Evolutionary conservation across 805 yeast genomes (phyloP).

Genomic region (Candida hispaniensis): DNA sequence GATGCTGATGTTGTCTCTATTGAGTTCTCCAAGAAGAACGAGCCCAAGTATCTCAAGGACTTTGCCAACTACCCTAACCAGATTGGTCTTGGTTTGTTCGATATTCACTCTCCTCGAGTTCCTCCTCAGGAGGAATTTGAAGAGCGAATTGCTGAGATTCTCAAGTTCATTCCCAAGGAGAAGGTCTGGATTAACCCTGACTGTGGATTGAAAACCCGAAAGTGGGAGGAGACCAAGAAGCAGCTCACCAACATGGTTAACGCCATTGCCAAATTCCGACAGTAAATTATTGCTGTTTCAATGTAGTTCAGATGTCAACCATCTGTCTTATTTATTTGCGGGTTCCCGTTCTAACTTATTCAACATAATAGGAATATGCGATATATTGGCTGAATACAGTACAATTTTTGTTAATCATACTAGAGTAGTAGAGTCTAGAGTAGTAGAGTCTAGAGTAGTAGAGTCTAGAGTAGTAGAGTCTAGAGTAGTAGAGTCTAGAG

Average conservation of each 20-base stretch:
- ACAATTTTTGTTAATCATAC: too few relatives aligned
- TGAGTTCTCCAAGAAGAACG: conserved; percentile 99
- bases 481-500: too few relatives aligned
- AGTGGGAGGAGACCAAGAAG: conserved; percentile 94
- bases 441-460: too few relatives aligned
- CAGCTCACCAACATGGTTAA: conserved; percentile 98
- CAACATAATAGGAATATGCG: too few relatives aligned
- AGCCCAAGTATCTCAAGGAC: conserved; percentile 95
- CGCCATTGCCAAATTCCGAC: conserved; percentile 92
- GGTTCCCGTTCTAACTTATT: conserved; percentile 15
- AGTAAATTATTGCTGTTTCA: conserved; percentile 1
- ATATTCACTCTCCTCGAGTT: conserved; percentile 99
- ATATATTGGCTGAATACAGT: too few relatives aligned
- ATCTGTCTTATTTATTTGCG: conserved; percentile 16
- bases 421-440: too few relatives aligned
- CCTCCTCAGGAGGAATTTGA: conserved; percentile 96
- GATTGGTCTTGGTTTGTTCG: conserved; percentile 98
- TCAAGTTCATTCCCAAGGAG: conserved; percentile 94
- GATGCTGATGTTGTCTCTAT: conserved; percentile 99
- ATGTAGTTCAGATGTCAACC: conserved; percentile 16
- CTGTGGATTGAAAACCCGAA: conserved; percentile 99
- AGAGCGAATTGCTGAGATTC: conserved; percentile 83
- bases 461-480: too few relatives aligned
- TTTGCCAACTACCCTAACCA: conserved; percentile 98
- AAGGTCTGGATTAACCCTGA: conserved; percentile 99